Conservation (phyloP, 1,284 basidiomycete species). For the Marasmius oreades region DNA sequence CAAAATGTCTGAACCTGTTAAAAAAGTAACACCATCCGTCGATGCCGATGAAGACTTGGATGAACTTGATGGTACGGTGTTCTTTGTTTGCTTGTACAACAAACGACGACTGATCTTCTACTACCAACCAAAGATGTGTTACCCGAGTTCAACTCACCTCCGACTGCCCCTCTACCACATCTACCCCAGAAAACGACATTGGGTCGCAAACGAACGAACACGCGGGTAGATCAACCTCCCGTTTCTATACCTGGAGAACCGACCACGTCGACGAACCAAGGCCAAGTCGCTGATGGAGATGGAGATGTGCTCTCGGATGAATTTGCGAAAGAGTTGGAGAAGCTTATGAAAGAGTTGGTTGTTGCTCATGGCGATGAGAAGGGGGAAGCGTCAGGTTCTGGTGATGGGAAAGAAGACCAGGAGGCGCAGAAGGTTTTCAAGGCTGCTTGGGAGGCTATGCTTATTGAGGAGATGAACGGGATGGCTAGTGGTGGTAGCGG, state of each 20-base stretch:
- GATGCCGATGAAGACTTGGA: slow-evolving; percentile 67
- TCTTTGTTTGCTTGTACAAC: neutral
- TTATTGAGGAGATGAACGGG: slow-evolving; percentile 66
- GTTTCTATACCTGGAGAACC: slow-evolving; percentile 31
- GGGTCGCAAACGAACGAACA: slow-evolving; percentile 33
- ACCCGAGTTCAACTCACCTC: slow-evolving; percentile 38
- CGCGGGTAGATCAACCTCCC: slow-evolving; percentile 37
- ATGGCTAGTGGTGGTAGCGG: slow-evolving; percentile 28
- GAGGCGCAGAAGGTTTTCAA: slow-evolving; percentile 43
- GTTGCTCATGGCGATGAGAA: slow-evolving; percentile 77
- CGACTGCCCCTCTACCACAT: slow-evolving; percentile 24
- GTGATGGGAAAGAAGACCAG: slow-evolving; percentile 15
- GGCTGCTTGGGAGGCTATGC: slow-evolving; percentile 74
- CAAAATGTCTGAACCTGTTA: neutral
- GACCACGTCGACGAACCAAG: slow-evolving; percentile 8
- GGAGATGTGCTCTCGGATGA: slow-evolving; percentile 41
- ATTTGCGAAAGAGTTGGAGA: slow-evolving; percentile 72
- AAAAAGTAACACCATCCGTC: neutral
- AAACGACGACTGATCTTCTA: slow-evolving; percentile 4
- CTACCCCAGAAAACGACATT: slow-evolving; percentile 19
- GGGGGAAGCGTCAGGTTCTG: slow-evolving; percentile 68
- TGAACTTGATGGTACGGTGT: slow-evolving; percentile 64
- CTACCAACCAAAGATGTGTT: slow-evolving; percentile 47
- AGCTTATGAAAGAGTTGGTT: too few species aligned
- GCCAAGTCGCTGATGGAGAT: slow-evolving; percentile 27